Conservation (phyloP, 345 rosid genomes). For the Camelina neglecta region DNA sequence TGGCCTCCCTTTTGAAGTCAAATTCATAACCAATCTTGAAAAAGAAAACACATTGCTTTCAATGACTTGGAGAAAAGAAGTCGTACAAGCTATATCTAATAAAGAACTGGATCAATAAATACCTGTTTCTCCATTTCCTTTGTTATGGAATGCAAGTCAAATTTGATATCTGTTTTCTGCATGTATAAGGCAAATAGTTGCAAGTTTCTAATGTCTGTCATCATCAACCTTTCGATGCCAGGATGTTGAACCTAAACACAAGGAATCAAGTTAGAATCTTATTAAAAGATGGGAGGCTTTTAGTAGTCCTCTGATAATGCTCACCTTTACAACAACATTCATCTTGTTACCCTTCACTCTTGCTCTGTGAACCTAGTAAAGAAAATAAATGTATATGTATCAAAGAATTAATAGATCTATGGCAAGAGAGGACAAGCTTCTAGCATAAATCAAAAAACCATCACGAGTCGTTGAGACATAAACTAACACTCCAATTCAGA, state of each 20-base stretch:
- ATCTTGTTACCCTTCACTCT: constrained; percentile 70
- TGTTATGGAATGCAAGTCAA: constrained; percentile 77
- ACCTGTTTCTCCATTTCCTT: constrained; percentile 99
- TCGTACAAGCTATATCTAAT: neutral
- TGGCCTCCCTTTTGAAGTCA: constrained; percentile 86
- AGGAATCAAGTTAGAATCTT: constrained; percentile 33
- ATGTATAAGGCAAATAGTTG: constrained; percentile 93
- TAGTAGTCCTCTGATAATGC: constrained; percentile 33
- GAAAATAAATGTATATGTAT: neutral
- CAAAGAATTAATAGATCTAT: neutral
- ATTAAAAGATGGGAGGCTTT: constrained; percentile 10
- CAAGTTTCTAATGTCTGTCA: constrained; percentile 89
- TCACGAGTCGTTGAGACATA: neutral
- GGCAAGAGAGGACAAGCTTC: neutral
- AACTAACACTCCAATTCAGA: constrained; percentile 6
- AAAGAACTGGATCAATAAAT: constrained; percentile 12
- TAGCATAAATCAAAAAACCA: neutral
- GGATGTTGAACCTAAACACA: constrained; percentile 92
- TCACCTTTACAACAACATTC: constrained; percentile 92
- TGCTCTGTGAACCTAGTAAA: constrained; percentile 81
- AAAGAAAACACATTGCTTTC: neutral
- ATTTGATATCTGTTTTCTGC: constrained; percentile 88
- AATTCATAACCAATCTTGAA: constrained; percentile 91
- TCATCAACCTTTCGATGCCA: constrained; percentile 85
- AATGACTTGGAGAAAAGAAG: constrained; percentile 19